These are phyloP conservation scores for Piedraia hortae DNA, from an alignment of 2,329 filamentous ascomycete genomes.

Conservation along the genomic window DNA sequence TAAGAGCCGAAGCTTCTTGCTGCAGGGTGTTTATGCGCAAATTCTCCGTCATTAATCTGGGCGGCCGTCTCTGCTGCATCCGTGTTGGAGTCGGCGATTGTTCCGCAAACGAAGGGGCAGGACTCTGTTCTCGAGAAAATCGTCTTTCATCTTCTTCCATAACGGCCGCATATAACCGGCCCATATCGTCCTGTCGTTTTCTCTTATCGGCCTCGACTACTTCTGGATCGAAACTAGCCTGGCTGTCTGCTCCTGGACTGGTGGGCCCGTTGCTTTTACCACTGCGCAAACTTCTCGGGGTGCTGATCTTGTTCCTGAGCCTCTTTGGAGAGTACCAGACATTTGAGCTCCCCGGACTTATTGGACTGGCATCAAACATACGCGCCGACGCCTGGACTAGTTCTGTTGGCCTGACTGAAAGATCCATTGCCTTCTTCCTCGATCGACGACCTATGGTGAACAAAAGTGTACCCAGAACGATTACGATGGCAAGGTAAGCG, in stretches of 20 bases:
- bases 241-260: conserved; percentile 25
- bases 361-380: conserved; percentile 12
- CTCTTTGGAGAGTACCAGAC: conserved; percentile 9
- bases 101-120: too few relatives aligned
- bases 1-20: conserved; percentile 6
- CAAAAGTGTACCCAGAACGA: conserved; percentile 39
- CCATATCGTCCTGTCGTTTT: conserved; percentile 57
- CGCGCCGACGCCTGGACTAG: conserved; percentile 23
- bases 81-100: neutral
- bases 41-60: conserved; percentile 7
- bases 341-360: conserved; percentile 7
- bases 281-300: conserved; percentile 6
- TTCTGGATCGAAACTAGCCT: conserved; percentile 46
- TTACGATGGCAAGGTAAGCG: conserved; percentile 52
- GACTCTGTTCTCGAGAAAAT: too few relatives aligned
- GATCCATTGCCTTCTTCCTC: conserved; percentile 17
- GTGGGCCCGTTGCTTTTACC: conserved; percentile 17
- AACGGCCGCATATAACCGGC: conserved; percentile 73
- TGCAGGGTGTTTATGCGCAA: conserved; percentile 8
- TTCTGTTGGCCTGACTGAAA: conserved; percentile 27
- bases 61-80: too few relatives aligned
- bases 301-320: conserved; percentile 7
- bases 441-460: conserved; percentile 19
- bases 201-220: conserved; percentile 47
- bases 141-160: conserved; percentile 52